phyloP scores from a whole-genome alignment of 2,329 filamentous ascomycete genomes.

The Diaporthe batatas region DNA sequence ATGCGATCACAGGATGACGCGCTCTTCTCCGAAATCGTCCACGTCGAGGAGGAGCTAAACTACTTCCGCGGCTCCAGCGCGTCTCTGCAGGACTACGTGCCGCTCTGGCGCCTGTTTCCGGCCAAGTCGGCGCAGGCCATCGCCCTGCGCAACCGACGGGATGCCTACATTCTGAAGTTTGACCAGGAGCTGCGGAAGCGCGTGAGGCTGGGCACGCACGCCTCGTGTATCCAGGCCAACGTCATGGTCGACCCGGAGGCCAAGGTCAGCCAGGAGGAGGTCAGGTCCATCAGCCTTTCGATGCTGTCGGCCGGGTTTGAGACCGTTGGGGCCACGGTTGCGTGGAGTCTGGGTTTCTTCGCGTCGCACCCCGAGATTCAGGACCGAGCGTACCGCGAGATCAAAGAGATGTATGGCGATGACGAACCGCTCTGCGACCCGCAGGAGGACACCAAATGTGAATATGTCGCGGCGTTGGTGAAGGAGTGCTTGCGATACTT shows the following conservation, averaged over 20 bases:
- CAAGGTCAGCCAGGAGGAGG: slow-evolving; percentile 14
- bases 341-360: slow-evolving; percentile 74
- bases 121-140: slow-evolving; percentile 13
- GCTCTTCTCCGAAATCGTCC: slow-evolving; percentile 73
- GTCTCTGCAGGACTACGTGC: slow-evolving; percentile 9
- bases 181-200: slow-evolving; percentile 12
- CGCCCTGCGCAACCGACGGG: not conserved
- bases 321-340: slow-evolving; percentile 74
- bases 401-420: slow-evolving; percentile 52
- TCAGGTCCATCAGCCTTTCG: slow-evolving; percentile 13
- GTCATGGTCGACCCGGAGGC: slow-evolving; percentile 59
- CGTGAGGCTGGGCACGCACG: slow-evolving; percentile 1
- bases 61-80: slow-evolving; percentile 55
- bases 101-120: slow-evolving; percentile 10
- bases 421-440: slow-evolving; percentile 69
- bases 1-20: slow-evolving; percentile 52
- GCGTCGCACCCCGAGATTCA: slow-evolving; percentile 73
- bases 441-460: slow-evolving; percentile 73
- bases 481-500: slow-evolving; percentile 73
- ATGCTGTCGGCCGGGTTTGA: slow-evolving; percentile 78
- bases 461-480: slow-evolving; percentile 73
- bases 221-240: slow-evolving; percentile 14
- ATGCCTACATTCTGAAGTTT: not conserved
- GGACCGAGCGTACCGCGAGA: slow-evolving; percentile 69
- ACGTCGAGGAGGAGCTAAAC: slow-evolving; percentile 72